A percentile compares a stretch with the other conserved stretches of the same genome.
These are phyloP conservation scores for Boletus barrowsii DNA, from an alignment of 768 basidiomycete genomes.

Conservation along the genomic window DNA sequence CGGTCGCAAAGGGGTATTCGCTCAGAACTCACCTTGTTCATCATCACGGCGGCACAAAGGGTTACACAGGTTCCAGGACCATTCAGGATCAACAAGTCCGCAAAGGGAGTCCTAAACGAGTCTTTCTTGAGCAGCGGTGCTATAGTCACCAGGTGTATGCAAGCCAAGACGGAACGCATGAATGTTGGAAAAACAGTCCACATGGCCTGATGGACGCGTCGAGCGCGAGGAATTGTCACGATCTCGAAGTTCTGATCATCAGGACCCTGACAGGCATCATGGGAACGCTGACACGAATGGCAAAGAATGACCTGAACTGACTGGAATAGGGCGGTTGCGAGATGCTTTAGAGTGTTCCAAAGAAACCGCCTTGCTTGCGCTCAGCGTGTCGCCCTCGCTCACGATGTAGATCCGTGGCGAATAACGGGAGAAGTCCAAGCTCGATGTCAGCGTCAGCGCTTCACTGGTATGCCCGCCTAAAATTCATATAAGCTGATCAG, in stretches of 20 bases:
- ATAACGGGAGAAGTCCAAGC: conserved; percentile 75
- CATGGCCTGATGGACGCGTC: conserved; percentile 79
- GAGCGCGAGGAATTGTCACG: conserved; percentile 79
- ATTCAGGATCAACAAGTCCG: conserved; percentile 83
- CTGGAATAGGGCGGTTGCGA: conserved; percentile 3
- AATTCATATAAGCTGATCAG: conserved; percentile 10
- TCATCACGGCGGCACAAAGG: conserved; percentile 64
- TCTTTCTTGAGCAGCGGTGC: conserved; percentile 39
- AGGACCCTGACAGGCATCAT: conserved; percentile 8
- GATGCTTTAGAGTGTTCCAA: conserved; percentile 49
- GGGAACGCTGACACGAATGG: conserved; percentile 4
- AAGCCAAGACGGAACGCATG: conserved; percentile 53
- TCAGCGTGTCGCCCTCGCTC: conserved; percentile 78
- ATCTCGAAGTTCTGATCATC: conserved; percentile 41
- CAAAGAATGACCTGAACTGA: conserved; percentile 9
- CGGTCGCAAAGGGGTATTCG: background rate
- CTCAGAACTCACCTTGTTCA: conserved; percentile 59
- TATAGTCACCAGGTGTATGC: conserved; percentile 60
- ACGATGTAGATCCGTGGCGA: conserved; percentile 75
- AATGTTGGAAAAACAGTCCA: conserved; percentile 68
- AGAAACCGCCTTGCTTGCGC: conserved; percentile 61
- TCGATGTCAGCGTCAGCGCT: conserved; percentile 66
- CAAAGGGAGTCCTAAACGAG: conserved; percentile 36
- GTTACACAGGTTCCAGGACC: conserved; percentile 93
- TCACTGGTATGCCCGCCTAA: conserved; percentile 94